A percentile compares a stretch with the other conserved stretches of the same genome.
Evolutionary conservation across 2,329 filamentous ascomycete genomes (phyloP).

Genomic region (Botrytis deweyae): DNA sequence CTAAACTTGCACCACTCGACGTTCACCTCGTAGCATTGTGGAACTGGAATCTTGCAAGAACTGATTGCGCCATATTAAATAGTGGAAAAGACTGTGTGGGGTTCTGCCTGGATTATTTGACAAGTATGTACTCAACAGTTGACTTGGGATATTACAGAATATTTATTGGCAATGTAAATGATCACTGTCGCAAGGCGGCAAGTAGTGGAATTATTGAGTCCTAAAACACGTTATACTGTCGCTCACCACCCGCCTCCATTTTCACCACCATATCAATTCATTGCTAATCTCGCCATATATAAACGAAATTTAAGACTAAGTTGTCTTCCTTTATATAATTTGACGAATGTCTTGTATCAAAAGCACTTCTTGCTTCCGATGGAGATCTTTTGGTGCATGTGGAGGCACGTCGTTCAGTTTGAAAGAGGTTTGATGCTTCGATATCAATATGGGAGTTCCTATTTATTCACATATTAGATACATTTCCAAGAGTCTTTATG

Average conservation of each 20-base stretch:
- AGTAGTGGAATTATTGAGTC: fast-evolving
- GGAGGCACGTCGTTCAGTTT: background rate
- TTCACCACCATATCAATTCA: background rate
- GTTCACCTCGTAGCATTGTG: too few relatives aligned
- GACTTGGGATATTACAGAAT: background rate
- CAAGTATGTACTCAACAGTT: background rate
- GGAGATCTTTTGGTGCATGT: background rate
- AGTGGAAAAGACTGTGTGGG: background rate
- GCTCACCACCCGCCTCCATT: background rate
- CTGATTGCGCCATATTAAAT: fast-evolving
- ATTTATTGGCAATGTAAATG: fast-evolving
- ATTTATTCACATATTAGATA: background rate
- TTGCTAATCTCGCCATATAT: background rate
- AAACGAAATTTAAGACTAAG: background rate
- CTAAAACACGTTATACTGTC: fast-evolving
- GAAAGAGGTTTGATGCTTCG: background rate
- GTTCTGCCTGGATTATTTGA: background rate
- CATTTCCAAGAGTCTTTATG: background rate
- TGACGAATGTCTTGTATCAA: background rate
- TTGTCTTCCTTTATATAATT: background rate
- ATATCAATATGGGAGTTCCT: background rate
- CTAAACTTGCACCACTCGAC: background rate
- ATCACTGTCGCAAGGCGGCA: background rate
- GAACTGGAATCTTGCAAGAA: background rate
- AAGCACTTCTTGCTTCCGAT: background rate